phyloP scores from a whole-genome alignment of 805 yeast species.

The Ogataea minuta region DNA sequence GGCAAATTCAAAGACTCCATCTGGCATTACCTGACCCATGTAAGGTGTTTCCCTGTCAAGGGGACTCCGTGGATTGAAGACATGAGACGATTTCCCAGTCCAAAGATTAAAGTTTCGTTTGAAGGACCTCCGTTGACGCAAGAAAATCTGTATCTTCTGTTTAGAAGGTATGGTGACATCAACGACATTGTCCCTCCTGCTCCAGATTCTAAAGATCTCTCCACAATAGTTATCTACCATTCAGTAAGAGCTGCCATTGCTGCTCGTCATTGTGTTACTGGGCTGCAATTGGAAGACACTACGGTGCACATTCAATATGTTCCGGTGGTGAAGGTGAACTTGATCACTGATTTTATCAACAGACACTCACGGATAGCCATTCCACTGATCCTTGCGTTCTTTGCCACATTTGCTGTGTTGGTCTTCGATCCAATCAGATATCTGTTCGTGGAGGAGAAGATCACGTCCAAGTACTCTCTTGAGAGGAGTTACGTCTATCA shows the following conservation, averaged over 20 bases:
- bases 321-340: conserved; percentile 50
- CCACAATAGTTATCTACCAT: conserved; percentile 55
- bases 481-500: conserved; percentile 39
- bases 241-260: conserved; percentile 67
- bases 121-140: conserved; percentile 77
- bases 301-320: conserved; percentile 73
- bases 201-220: conserved; percentile 41
- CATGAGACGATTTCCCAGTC: conserved; percentile 70
- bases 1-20: conserved; percentile 30
- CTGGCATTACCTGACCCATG: conserved; percentile 44
- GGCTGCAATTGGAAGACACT: conserved; percentile 61
- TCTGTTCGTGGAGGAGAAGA: conserved; percentile 70
- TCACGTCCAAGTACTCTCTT: conserved; percentile 57
- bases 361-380: conserved; percentile 81
- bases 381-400: conserved; percentile 73
- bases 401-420: conserved; percentile 79
- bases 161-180: conserved; percentile 86
- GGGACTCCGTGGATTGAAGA: conserved; percentile 98
- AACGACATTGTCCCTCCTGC: conserved; percentile 65
- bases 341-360: conserved; percentile 54
- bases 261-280: conserved; percentile 90
- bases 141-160: conserved; percentile 72
- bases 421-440: conserved; percentile 93
- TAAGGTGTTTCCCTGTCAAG: conserved; percentile 67
- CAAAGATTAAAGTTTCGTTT: conserved; percentile 60